Evolutionary conservation across 2,329 filamentous ascomycete genomes (phyloP).

Genomic region (Geosmithia morbida): DNA sequence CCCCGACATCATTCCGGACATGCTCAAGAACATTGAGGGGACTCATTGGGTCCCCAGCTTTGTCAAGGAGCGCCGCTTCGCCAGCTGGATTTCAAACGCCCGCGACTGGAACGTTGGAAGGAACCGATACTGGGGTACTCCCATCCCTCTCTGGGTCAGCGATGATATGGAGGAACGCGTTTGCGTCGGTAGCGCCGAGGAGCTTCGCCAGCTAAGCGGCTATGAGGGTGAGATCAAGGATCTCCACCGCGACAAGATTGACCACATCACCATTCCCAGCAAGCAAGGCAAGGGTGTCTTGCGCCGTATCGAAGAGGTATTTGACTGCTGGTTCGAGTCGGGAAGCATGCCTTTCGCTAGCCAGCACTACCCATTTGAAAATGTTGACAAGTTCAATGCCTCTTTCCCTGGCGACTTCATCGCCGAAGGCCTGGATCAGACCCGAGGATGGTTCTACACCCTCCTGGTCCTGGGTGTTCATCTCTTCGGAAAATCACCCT

Average conservation of each 20-base stretch:
- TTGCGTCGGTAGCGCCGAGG: conserved; percentile 71
- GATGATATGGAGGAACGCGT: conserved; percentile 79
- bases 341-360: conserved; percentile 92
- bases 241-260: conserved; percentile 84
- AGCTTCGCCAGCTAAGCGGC: conserved; percentile 77
- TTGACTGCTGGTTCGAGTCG: conserved; percentile 96
- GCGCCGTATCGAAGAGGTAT: conserved; percentile 72
- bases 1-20: conserved; percentile 65
- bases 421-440: conserved; percentile 85
- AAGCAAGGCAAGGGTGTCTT: conserved; percentile 75
- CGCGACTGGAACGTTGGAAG: conserved; percentile 92
- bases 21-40: conserved; percentile 79
- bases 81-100: conserved; percentile 82
- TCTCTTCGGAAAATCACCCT: conserved; percentile 71
- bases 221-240: conserved; percentile 71
- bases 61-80: conserved; percentile 84
- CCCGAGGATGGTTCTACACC: conserved; percentile 94
- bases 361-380: conserved; percentile 85
- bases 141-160: conserved; percentile 82
- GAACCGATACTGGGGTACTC: conserved; percentile 92
- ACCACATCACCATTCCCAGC: conserved; percentile 87
- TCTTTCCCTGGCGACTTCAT: conserved; percentile 90
- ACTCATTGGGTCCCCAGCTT: conserved; percentile 87
- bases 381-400: conserved; percentile 64
- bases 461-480: conserved; percentile 78